Conservation (phyloP, 176 grass and related monocot species). For the Olyra latifolia region DNA sequence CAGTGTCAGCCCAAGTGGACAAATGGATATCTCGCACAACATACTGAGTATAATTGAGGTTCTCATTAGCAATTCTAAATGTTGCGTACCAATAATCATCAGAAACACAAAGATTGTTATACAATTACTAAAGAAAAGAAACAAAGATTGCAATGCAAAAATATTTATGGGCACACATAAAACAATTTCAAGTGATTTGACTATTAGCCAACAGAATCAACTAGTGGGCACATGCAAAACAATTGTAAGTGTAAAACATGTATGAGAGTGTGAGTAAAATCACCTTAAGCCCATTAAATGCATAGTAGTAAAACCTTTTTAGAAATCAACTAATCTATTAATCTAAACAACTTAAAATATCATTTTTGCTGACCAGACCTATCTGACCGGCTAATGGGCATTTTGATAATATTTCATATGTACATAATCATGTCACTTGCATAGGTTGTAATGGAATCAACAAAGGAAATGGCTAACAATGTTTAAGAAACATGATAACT, state of each 20-base stretch:
- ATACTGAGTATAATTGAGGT: not conserved
- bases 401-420: not conserved
- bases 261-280: not conserved
- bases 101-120: not conserved
- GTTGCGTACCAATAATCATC: too few relatives aligned
- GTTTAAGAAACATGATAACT: not conserved
- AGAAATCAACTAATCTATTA: not conserved
- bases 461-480: not conserved
- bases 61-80: not conserved
- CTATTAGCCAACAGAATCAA: not conserved
- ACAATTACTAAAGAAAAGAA: not conserved
- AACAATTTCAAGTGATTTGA: not conserved
- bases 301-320: not conserved
- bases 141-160: not conserved
- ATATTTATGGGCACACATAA: not conserved
- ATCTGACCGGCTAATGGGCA: not conserved
- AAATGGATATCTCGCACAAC: not conserved
- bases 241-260: not conserved
- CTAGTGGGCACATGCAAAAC: not conserved
- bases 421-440: not conserved
- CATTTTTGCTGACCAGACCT: not conserved
- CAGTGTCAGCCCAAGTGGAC: not conserved
- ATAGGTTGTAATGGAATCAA: not conserved
- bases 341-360: not conserved
- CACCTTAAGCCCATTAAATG: not conserved